Evolutionary conservation across 2,329 filamentous ascomycete genomes (phyloP), one percentile per base, ranked within the genome.

Genomic region (Periglandula ipomoeae): DNA sequence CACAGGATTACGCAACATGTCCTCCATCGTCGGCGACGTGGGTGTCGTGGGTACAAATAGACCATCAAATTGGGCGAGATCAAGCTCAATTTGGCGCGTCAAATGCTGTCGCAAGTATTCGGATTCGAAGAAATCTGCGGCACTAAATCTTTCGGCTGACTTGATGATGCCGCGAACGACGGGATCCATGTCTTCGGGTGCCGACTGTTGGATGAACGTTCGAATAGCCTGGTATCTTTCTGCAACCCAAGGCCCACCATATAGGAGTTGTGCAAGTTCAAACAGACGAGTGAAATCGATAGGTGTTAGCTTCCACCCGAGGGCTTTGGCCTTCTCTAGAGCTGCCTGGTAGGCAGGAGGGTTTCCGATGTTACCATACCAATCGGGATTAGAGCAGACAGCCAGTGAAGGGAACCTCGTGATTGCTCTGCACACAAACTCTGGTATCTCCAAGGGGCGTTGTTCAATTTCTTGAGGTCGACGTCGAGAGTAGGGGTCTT

Each of bases 21-120:
- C 69, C 17, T 70, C 65, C 3, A 80, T 68, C 0, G 71, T 78
- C 35, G 70, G 70, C 52, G 74, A 73, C 2, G 65, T 70, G 5
- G 79, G 78, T 13, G 75, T 66, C 0, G 79, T 82, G 0, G 79
- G 79, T 2, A 82, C 76, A 0, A 82, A 55, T 3, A 79, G 60
- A 1, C 71, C 68, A 52, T 78, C 74, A 26, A 73, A 73, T 1
- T 57, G 58, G 1, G 59, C 59, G 50, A 75, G 71, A 0, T 51
- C 62, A 0, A 58, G 30, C n/a, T 72, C 60, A 9, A 71, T 70
- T 50, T 67, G 55, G 5, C 70, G 61, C 2, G 68, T 70, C 20
- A 73, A 66, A 22, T 64, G 60, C 39, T 64, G 62, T 4, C 65
- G 63, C 4, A 56, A 47, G 42, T 69, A 69, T 48, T 68, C 62